Evolutionary conservation across 1,284 basidiomycete genomes (phyloP).

Genomic region (Puccinia sorghi): DNA sequence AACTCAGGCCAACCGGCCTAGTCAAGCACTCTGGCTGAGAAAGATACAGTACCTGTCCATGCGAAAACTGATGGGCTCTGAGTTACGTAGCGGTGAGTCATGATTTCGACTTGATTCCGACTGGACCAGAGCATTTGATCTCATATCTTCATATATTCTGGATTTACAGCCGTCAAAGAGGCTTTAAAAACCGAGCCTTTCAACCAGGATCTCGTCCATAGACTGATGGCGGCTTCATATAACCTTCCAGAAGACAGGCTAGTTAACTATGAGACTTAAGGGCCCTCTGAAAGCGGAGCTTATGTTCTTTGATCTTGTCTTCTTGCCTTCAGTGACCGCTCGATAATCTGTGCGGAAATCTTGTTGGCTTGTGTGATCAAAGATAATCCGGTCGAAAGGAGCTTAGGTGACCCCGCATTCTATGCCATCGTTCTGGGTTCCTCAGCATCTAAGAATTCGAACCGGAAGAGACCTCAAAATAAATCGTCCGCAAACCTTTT

Average conservation of each 20-base stretch:
- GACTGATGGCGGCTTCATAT: constrained; percentile 23
- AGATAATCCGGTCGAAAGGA: constrained; percentile 13
- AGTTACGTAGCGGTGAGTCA: constrained; percentile 34
- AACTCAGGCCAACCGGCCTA: constrained; percentile 27
- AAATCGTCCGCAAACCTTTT: not conserved
- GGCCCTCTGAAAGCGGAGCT: not conserved
- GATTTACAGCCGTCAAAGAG: constrained; percentile 25
- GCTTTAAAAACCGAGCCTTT: constrained; percentile 43
- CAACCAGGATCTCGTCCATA: constrained; percentile 27
- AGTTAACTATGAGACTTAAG: not conserved
- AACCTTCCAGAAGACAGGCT: constrained; percentile 40
- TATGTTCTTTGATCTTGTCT: not conserved
- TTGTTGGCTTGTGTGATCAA: constrained; percentile 36
- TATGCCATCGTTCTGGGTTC: constrained; percentile 33
- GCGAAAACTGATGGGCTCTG: constrained; percentile 28
- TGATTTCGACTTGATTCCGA: not conserved
- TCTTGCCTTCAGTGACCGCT: constrained; percentile 20
- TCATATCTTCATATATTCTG: not conserved
- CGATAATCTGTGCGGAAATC: constrained; percentile 26
- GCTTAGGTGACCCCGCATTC: constrained; percentile 31
- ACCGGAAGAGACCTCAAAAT: constrained; percentile 9
- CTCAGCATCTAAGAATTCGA: constrained; percentile 12
- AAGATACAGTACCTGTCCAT: constrained; percentile 30
- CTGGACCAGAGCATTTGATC: not conserved
- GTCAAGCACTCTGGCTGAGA: constrained; percentile 42